A percentile compares a stretch with the other conserved stretches of the same genome.
These are phyloP conservation scores for Eucalyptus cloeziana DNA, from an alignment of 345 rosid genomes.

Conservation along the genomic window DNA sequence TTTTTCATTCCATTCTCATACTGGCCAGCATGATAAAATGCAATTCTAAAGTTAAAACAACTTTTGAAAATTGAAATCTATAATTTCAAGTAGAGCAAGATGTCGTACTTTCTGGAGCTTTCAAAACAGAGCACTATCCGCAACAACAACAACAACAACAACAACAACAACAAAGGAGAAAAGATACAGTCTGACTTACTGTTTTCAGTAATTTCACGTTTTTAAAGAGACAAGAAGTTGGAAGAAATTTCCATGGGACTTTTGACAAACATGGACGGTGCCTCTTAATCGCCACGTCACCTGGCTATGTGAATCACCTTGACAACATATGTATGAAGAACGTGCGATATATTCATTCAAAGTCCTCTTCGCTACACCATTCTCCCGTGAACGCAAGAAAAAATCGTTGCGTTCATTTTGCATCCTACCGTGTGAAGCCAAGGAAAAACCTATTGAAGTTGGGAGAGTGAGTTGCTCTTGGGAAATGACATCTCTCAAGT, in stretches of 20 bases:
- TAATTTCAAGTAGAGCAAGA: neutral
- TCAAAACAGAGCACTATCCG: neutral
- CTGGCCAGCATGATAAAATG: neutral
- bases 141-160: too few relatives aligned
- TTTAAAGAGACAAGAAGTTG: neutral
- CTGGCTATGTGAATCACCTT: neutral
- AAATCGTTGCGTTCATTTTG: neutral
- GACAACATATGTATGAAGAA: neutral
- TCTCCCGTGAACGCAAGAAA: neutral
- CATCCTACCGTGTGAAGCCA: neutral
- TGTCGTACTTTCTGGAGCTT: neutral
- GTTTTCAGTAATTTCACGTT: neutral
- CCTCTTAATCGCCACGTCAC: neutral
- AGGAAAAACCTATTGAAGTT: neutral
- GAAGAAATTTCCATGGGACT: neutral
- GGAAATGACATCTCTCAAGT: neutral
- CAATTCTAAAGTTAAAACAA: neutral
- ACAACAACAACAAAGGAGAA: neutral
- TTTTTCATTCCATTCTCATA: neutral
- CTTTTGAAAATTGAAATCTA: neutral
- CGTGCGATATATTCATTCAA: neutral
- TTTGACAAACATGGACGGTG: neutral
- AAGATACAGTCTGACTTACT: neutral
- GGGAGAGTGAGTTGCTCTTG: neutral
- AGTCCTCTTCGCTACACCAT: neutral